Conservation (phyloP, 257 asterid species). For the Mentha longifolia region DNA sequence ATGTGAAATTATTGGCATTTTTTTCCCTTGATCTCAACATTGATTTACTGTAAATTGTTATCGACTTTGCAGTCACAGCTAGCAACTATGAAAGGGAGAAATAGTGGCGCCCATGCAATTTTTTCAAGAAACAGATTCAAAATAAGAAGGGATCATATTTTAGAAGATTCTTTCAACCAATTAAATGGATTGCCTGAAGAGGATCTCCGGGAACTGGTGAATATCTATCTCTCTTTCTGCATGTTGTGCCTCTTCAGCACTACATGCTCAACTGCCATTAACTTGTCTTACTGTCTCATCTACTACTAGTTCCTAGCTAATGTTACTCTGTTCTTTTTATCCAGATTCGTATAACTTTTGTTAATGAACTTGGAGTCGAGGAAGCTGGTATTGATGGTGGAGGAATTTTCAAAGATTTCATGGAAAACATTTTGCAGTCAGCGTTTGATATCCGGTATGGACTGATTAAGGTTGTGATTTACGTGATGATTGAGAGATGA, state of each 20-base stretch:
- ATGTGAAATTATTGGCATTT: slow-evolving; percentile 23
- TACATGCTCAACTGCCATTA: not conserved
- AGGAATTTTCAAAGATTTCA: slow-evolving; percentile 99
- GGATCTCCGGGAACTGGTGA: slow-evolving; percentile 89
- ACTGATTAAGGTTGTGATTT: slow-evolving; percentile 82
- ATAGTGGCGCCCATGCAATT: slow-evolving; percentile 50
- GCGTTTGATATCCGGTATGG: slow-evolving; percentile 98
- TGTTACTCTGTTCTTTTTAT: slow-evolving; percentile 27
- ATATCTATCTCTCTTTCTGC: slow-evolving; percentile 28
- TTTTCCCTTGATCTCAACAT: not conserved
- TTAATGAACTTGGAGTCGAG: slow-evolving; percentile 98
- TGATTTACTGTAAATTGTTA: slow-evolving; percentile 23
- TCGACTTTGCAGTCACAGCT: slow-evolving; percentile 77
- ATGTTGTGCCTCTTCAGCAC: not conserved
- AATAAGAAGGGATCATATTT: slow-evolving; percentile 83
- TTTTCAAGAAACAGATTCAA: slow-evolving; percentile 72
- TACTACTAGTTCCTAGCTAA: slow-evolving; percentile 19
- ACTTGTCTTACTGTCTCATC: not conserved
- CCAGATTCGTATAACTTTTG: slow-evolving; percentile 88
- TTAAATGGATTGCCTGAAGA: slow-evolving; percentile 78
- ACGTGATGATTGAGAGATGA: not conserved
- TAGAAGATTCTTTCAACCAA: slow-evolving; percentile 93
- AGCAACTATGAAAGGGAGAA: slow-evolving; percentile 61
- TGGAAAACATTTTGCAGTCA: slow-evolving; percentile 89
- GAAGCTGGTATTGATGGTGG: slow-evolving; percentile 99